Evolutionary conservation across 73 alveolate genomes (phyloP), one percentile per base, ranked within the genome.

Genomic region (Paramecium biaurelia): DNA sequence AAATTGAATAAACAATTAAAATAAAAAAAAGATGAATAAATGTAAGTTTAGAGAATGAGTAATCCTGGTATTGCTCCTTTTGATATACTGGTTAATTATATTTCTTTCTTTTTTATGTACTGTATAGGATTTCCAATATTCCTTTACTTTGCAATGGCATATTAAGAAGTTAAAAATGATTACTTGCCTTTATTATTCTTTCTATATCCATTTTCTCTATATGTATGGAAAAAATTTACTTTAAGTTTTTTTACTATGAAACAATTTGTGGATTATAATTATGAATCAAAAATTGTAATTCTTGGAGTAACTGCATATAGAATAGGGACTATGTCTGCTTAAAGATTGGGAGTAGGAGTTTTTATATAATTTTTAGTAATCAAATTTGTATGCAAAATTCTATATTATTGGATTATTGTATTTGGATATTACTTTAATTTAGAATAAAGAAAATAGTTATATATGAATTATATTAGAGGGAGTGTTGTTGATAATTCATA

Each of bases 1-100:
- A 21, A 74, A 35, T n/a, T 74, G n/a, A 74, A 67, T 14, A 74
- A 74, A 37, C 41, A 74, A 18, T 18, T 74, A 14, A 74, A 38
- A 74, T 67, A 74, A 14, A 74, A 74, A 37, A 74, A 74, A 35
- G 87, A 74, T 2, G 38, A 35, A 11, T 4, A 35, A 5, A 74
- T 74, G 37, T 35, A 74, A n/a, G 7, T 35, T 74, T 15, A 35
- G 15, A 74, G 87, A 35, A 34, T 74, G 23, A 74, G 57, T 18
- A 74, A 74, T 74, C 87, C 87, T 5, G 87, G 87, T 3, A 30
- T 74, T 30, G 41, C 87, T 14, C 87, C 87, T 5, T 74, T 74
- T 35, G 56, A 28, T 34, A 28, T 74, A 10, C 28, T 74, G 35
- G 67, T 74, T 4, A 32, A 21, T 32, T 74, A 74, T 38, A 9